Evolutionary conservation across 2,329 filamentous ascomycete genomes (phyloP), one percentile per base, ranked within the genome.

Genomic region (Colletotrichum gloeosporioides): DNA sequence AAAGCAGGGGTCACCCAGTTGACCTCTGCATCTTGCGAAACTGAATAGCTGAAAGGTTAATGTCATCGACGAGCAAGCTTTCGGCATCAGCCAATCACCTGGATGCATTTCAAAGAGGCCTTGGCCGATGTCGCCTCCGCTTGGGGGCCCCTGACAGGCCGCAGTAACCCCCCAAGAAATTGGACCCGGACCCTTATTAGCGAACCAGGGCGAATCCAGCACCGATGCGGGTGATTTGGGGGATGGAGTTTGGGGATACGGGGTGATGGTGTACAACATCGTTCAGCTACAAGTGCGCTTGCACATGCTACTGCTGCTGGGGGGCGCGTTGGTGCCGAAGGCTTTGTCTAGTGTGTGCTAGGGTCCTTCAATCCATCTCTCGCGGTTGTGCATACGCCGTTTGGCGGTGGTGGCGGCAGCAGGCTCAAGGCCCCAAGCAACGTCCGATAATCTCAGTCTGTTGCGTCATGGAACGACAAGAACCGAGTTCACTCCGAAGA

Each of bases 51-150:
- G 71, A 77, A 76, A 77, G 71, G 71, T 71, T 71, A 77, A 78
- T 78, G 77, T 76, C 77, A 76, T 71, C 69, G 64, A 76, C 55
- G 49, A 65, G 68, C 59, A 69, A 78, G 76, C 77, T 77, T 69
- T 57, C 32, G 73, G 77, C 76, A 74, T 70, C 55, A 55, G 67
- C 77, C 76, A 78, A 78, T 77, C 77, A 78, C 15, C 69, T 64
- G 44, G 44, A 63, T 69, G 72, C n/a, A 77, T 77, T 78, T 78
- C 76, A 77, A 78, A 77, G 73, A 76, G 27, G 72, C 73, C 69
- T 76, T 75, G 76, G 77, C 76, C 76, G 76, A 77, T 77, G 76
- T 77, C 77, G 77, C 76, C 69, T 77, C 64, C 53, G 64, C 34
- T 73, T 65, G 34, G 70, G 61, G 44, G 49, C 69, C 75, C 76